A percentile compares a stretch with the other conserved stretches of the same genome.
Evolutionary conservation across 305 asterid species (phyloP).

Genomic region (Ilex paraguariensis): DNA sequence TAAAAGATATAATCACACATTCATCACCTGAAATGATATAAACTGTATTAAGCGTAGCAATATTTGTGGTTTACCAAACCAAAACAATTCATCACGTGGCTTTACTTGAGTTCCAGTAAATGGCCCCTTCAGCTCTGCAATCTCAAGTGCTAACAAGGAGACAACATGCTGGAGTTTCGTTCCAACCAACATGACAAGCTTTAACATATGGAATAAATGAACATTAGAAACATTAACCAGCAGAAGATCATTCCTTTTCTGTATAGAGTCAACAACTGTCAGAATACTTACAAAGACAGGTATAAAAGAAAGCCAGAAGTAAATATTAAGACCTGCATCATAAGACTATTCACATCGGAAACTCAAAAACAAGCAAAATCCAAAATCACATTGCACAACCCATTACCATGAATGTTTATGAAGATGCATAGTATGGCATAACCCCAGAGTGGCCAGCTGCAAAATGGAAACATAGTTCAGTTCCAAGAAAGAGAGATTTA

Average conservation of each 20-base stretch:
- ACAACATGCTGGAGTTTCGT: conserved; percentile 90
- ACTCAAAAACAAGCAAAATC: not conserved
- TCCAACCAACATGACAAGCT: conserved; percentile 90
- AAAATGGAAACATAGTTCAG: conserved; percentile 14
- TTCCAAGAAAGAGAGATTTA: not conserved
- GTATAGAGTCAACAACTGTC: not conserved
- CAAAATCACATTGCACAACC: not conserved
- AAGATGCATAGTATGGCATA: conserved; percentile 90
- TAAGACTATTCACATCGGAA: conserved; percentile 3
- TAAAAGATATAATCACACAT: not conserved
- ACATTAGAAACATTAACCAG: conserved; percentile 13
- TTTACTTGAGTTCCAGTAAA: conserved; percentile 53
- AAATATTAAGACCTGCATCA: conserved; percentile 73
- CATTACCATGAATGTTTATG: conserved; percentile 76
- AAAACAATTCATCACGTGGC: conserved; percentile 85
- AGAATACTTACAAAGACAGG: conserved; percentile 72
- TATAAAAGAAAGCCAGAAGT: conserved; percentile 88
- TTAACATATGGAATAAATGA: conserved; percentile 13
- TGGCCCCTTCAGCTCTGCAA: conserved; percentile 54
- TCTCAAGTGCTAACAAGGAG: conserved; percentile 78
- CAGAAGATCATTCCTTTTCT: not conserved
- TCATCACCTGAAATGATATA: conserved; percentile 79
- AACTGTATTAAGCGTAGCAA: conserved; percentile 78
- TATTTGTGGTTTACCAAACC: conserved; percentile 92
- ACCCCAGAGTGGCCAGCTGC: conserved; percentile 96